Conservation (phyloP, 768 basidiomycete genomes). For the Psilocybe tampanensis region DNA sequence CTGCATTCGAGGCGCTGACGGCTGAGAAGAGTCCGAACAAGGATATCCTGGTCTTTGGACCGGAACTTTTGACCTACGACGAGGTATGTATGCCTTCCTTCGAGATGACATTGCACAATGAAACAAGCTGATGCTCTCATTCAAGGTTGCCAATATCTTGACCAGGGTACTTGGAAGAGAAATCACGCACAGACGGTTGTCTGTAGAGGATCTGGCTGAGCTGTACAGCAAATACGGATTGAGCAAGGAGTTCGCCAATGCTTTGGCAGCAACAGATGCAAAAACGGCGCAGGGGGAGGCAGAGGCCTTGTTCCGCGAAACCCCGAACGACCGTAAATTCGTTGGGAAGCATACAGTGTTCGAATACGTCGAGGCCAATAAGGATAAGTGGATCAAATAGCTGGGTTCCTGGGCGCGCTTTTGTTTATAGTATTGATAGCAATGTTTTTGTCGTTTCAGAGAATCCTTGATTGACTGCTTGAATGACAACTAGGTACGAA, state of each 20-base stretch:
- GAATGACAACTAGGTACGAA: too few species aligned
- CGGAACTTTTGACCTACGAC: neutral
- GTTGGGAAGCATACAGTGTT: conserved; percentile 4
- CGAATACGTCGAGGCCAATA: conserved; percentile 3
- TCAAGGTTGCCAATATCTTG: neutral
- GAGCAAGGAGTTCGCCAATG: neutral
- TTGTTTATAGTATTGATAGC: too few species aligned
- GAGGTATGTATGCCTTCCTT: too few species aligned
- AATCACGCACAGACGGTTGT: neutral
- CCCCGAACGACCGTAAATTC: neutral
- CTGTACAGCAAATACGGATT: neutral
- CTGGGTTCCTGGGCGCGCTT: too few species aligned
- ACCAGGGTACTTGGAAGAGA: neutral
- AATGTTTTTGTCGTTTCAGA: too few species aligned
- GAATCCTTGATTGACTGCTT: too few species aligned
- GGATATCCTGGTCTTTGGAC: conserved; percentile 5
- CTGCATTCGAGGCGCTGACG: conserved; percentile 23
- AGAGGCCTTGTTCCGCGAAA: neutral
- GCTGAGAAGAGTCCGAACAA: conserved; percentile 12
- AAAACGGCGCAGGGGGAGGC: neutral
- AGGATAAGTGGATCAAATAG: neutral
- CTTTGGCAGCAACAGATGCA: neutral
- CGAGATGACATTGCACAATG: too few species aligned
- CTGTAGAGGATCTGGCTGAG: conserved; percentile 9
- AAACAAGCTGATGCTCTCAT: neutral